These are phyloP conservation scores for Xylariaceae sp. DNA, from an alignment of 2,329 filamentous ascomycete genomes.

Conservation along the genomic window DNA sequence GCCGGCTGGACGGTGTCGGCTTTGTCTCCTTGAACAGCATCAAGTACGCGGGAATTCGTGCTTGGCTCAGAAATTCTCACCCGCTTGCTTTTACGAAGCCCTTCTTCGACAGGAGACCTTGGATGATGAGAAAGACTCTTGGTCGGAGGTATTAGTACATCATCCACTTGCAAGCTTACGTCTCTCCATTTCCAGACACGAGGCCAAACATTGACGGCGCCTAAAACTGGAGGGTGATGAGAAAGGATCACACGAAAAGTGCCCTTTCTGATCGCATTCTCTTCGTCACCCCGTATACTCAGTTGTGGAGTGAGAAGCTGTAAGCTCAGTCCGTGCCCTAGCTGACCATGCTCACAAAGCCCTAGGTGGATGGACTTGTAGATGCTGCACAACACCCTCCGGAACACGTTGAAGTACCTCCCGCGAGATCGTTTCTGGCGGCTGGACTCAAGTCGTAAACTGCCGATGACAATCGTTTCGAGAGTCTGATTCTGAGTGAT, in stretches of 20 bases:
- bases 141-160: neutral
- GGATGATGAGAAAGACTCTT: neutral
- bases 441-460: slow-evolving; percentile 8
- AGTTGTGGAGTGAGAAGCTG: neutral
- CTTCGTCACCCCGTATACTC: neutral
- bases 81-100: neutral
- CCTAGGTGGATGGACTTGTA: slow-evolving; percentile 6
- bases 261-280: slow-evolving; percentile 3
- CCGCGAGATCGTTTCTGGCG: slow-evolving; percentile 1
- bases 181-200: slow-evolving; percentile 1
- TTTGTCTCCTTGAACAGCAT: neutral
- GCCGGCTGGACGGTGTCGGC: neutral
- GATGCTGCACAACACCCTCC: slow-evolving; percentile 1
- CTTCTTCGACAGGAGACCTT: neutral
- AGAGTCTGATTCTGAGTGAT: slow-evolving; percentile 6
- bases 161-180: slow-evolving; percentile 4
- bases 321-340: slow-evolving; percentile 2
- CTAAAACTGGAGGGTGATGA: neutral
- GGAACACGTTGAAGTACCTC: slow-evolving; percentile 1
- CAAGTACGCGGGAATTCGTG: neutral
- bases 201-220: neutral
- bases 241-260: slow-evolving; percentile 3
- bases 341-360: slow-evolving; percentile 1
- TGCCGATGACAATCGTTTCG: slow-evolving; percentile 1
- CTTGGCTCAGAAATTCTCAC: neutral